Evolutionary conservation across 352 stramenopile species (phyloP), one percentile per base, ranked within the genome.

Genomic region (Phytophthora citrophthora): DNA sequence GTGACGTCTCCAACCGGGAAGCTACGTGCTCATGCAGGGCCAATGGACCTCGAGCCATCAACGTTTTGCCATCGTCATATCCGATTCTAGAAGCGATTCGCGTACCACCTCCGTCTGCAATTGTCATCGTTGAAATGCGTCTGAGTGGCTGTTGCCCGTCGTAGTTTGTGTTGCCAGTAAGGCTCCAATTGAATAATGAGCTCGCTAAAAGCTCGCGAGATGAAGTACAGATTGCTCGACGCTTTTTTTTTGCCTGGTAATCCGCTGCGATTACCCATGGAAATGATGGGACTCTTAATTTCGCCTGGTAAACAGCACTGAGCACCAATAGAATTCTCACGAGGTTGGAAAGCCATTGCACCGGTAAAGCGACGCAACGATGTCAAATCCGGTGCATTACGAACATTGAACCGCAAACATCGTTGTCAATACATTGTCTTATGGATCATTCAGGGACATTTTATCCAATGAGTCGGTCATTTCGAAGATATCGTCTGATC

Each of bases 1-100:
- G 49, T 12, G 70, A 58, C 39, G 16, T 32, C 39, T 58, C 65
- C 26, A 56, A 36, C 8, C 51, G 26, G 12, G 39, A 50, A 24
- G 51, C 51, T 8, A 59, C 16, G 18, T 49, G 51, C 4, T 59
- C 51, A 16, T 59, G 51, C 24, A 58, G 38, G 0, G 51, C 51
- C 38, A 40, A 49, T 24, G 51, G 51, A 8, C 36, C 51, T 48
- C 13, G 36, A 48, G 38, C 38, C 36, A 58, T 58, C 15, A 48
- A 40, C 23, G 51, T 24, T 18, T 57, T 57, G 50, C 36, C 36
- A 29, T 48, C 38, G 36, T 48, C 49, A 11, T 56, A 56, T 26
- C 36, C 49, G 49, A 47, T 56, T 38, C 13, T 24, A 12, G 41
- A 24, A 16, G 20, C 4, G 23, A 49, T 4, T 20, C 10, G 20